Base-by-base conservation (phyloP, 2,329 filamentous ascomycete species). In the Pseudonectria buxi region DNA sequence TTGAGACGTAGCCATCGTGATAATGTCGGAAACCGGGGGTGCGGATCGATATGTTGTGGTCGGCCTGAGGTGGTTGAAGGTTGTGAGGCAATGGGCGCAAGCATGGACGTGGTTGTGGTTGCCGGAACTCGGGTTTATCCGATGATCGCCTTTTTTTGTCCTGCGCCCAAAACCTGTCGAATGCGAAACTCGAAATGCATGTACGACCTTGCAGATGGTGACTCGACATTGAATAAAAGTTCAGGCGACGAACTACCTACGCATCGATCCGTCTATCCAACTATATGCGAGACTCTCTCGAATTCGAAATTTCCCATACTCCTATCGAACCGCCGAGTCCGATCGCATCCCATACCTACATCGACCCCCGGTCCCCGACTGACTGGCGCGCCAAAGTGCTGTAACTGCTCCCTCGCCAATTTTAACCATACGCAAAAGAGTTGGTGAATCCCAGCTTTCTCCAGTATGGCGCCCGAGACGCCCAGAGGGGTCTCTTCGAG, bases 401-500 rank as follows among this genome's bases (percentile, higher is more conserved):
- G 18, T 9, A 22, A 22, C 32, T 37, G 25, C 15, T n/a, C n/a
- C 28, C 22, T 26, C 35, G 26, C 33, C 30, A 18, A 15, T 31
- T 26, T 13, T 12, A 26, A 26, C 25, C 18, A 26, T 5, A 22
- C 7, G 16, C 14, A 12, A 27, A 13, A 24, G 33, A 25, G 30
- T 16, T 22, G 14, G 13, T 26, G n/a, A 11, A 16, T 31, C 18
- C 24, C 24, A 33, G n/a, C 14, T 10, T 9, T 25, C 10, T 9
- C 33, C 30, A 47, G 7, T 31, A 71, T 72, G 59, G 61, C 71
- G 49, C 63, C 71, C 41, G 64, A 69, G 55, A 78, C 69, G 41
- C 68, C 76, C 30, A 75, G 75, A 61, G 72, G 71, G 30, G 88
- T 94, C 79, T 95, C 89, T 44, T 89, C 83, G 40, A 81, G 88